A percentile compares a stretch with the other conserved stretches of the same genome.
These are phyloP conservation scores for Saposhnikovia divaricata DNA, from an alignment of 129 eudicot genomes.

Conservation along the genomic window DNA sequence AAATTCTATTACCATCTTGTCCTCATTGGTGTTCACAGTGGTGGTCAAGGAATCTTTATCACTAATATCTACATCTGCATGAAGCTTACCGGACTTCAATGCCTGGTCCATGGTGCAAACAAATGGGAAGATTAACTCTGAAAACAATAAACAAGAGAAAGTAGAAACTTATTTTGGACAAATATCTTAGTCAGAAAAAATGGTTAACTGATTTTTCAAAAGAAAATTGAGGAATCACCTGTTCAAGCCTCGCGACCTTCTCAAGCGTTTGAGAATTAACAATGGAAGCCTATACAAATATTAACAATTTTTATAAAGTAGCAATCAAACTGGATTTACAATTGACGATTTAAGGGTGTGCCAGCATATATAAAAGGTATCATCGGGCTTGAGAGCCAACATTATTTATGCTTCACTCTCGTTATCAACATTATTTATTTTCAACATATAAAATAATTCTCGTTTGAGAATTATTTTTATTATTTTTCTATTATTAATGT, in stretches of 20 bases:
- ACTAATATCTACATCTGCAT: conserved; percentile 50
- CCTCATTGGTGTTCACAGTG: conserved; percentile 23
- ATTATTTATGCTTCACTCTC: no score
- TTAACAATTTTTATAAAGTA: no score
- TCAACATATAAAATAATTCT: no score
- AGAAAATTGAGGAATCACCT: conserved; percentile 35
- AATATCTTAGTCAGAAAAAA: background rate
- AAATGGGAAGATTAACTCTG: background rate
- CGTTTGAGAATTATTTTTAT: no score
- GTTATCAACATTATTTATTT: no score
- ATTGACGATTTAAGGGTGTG: no score
- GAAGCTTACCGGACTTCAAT: conserved; percentile 56
- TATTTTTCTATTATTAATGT: no score
- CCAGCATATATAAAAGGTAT: no score
- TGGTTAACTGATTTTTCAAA: background rate
- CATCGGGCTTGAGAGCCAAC: no score
- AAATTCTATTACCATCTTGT: conserved; percentile 45
- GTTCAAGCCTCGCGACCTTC: conserved; percentile 96
- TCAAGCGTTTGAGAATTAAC: conserved; percentile 33
- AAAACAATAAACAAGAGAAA: background rate
- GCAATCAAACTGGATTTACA: no score
- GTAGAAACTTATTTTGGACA: background rate
- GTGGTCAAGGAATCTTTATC: conserved; percentile 24
- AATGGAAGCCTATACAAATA: no score
- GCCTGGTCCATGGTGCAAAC: no score